Conservation (phyloP, 495 filamentous ascomycete genomes). For the Aspergillus mulundensis region DNA sequence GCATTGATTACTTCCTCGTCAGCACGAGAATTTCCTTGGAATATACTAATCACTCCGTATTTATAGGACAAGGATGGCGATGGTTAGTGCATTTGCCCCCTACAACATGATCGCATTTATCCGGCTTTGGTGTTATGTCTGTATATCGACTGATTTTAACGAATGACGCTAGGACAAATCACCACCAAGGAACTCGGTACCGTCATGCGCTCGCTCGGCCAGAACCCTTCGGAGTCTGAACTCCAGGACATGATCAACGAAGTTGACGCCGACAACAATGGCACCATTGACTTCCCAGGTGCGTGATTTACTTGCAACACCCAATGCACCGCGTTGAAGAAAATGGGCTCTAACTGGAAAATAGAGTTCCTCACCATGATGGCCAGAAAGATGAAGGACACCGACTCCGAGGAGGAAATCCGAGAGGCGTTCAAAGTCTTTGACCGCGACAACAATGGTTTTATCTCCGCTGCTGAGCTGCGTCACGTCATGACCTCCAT, state of each 20-base stretch:
- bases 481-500: conserved; percentile 99
- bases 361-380: conserved; percentile 99
- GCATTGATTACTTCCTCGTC: background rate
- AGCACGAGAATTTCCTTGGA: background rate
- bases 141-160: conserved; percentile 1
- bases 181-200: conserved; percentile 99
- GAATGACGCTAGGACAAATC: conserved; percentile 73
- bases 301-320: conserved; percentile 24
- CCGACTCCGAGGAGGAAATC: conserved; percentile 98
- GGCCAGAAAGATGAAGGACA: conserved; percentile 99
- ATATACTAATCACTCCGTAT: conserved; percentile 20
- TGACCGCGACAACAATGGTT: conserved; percentile 98
- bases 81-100: conserved; percentile 66
- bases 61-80: conserved; percentile 98
- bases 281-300: conserved; percentile 99
- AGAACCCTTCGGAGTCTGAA: conserved; percentile 98
- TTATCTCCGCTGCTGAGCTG: conserved; percentile 96
- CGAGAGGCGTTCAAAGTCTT: conserved; percentile 95
- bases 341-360: conserved; percentile 14
- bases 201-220: conserved; percentile 98
- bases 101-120: background rate
- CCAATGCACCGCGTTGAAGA: background rate
- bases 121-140: background rate
- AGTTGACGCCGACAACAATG: conserved; percentile 99
- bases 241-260: conserved; percentile 99